Conservation (phyloP, 2,329 filamentous ascomycete genomes). For the Calonectria hawksworthii region DNA sequence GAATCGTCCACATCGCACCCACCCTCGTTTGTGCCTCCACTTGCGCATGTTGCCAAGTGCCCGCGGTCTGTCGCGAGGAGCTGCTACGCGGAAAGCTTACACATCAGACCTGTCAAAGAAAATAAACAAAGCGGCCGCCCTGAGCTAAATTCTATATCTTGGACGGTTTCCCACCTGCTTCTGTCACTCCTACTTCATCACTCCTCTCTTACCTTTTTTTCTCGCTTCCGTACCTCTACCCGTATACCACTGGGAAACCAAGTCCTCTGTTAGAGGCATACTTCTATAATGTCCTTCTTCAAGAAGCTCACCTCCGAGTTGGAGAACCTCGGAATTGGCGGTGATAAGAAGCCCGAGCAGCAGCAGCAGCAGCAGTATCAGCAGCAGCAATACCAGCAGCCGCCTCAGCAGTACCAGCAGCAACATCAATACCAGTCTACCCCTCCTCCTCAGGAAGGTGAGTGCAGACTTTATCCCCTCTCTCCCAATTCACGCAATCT, state of each 20-base stretch:
- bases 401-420: slow-evolving; percentile 27
- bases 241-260: slow-evolving; percentile 11
- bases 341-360: slow-evolving; percentile 39
- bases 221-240: not conserved
- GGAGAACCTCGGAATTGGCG: slow-evolving; percentile 63
- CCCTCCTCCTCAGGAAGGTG: slow-evolving; percentile 36
- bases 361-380: slow-evolving; percentile 40
- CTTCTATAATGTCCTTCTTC: slow-evolving; percentile 59
- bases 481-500: not conserved
- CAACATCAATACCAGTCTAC: slow-evolving; percentile 23
- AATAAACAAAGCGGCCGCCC: slow-evolving; percentile 20
- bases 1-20: not conserved
- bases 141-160: not conserved
- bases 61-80: not conserved
- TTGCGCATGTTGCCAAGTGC: slow-evolving; percentile 8
- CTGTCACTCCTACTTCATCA: not conserved
- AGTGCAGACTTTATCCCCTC: not conserved
- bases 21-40: slow-evolving; percentile 13
- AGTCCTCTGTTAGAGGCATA: slow-evolving; percentile 27
- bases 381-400: slow-evolving; percentile 34
- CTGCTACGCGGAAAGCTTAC: slow-evolving; percentile 14
- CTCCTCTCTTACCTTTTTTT: not conserved
- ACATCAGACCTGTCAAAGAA: not conserved
- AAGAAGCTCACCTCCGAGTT: slow-evolving; percentile 59
- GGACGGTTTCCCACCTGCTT: slow-evolving; percentile 4